Evolutionary conservation across 208 protist species (phyloP), one percentile per base, ranked within the genome.

Genomic region (Leishmania braziliensis): DNA sequence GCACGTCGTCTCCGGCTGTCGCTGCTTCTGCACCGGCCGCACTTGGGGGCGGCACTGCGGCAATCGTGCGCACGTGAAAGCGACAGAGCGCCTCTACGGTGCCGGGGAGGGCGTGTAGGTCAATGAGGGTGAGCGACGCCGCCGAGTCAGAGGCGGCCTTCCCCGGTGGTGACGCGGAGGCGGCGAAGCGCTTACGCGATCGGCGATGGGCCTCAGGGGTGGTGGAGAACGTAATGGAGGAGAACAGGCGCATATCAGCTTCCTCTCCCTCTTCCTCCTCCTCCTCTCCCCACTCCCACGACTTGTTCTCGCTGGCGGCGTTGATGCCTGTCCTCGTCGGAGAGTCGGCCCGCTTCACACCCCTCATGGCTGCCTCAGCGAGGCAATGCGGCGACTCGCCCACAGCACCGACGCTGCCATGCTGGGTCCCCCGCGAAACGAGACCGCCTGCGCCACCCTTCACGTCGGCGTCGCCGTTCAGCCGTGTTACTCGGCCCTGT

Each of bases 71-170:
- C 14, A 60, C 5, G 46, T 81, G 50, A 23, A 82, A 77, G 20
- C 81, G 80, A 4, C 71, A 39, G 53, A 93, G 81, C 48, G 85
- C 82, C 56, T 89, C 84, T 46, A 93, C 36, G n/a, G 89, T 85
- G 18, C 77, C 18, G 10, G 88, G 81, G 26, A 88, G 65, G 51
- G 76, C 82, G 76, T 86, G 85, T 12, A 89, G n/a, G 68, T 91
- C 88, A 71, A 93, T 50, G 63, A 93, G 77, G 75, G 85, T 88
- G 9, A 87, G 88, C 48, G 81, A 66, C 77, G 81, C 26, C 78
- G 62, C 33, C 69, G 33, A 50, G 9, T 29, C 18, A 29, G 68
- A 5, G 43, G 46, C 43, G 20, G 20, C 3, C 23, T 6, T 4
- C 23, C 26, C 39, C 9, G 9, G 18, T 4, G 43, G 23, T 23